phyloP scores from a whole-genome alignment of 164 flowering plant species.

The Piper betle region DNA sequence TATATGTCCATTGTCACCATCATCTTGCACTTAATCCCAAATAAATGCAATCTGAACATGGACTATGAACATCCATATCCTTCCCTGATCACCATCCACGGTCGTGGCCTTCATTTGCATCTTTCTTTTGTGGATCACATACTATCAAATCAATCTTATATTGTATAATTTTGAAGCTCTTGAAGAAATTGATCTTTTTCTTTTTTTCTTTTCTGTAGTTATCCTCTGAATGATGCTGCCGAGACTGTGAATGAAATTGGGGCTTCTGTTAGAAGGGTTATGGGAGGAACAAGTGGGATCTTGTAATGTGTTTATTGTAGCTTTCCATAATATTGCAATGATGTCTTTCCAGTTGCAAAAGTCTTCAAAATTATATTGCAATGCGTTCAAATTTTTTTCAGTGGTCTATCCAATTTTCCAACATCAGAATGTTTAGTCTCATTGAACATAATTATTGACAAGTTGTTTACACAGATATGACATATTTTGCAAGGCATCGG shows the following conservation, averaged over 20 bases:
- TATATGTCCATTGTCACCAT: no score
- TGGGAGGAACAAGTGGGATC: slow-evolving; percentile 99
- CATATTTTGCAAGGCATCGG: slow-evolving; percentile 81
- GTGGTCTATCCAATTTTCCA: no score
- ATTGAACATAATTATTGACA: not conserved
- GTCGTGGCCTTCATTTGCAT: no score
- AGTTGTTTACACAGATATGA: slow-evolving; percentile 38
- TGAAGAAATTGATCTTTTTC: not conserved
- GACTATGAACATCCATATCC: no score
- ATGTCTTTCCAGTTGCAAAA: not conserved
- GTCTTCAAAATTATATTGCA: not conserved
- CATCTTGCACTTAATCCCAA: no score
- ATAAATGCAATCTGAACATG: no score
- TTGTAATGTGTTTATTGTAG: slow-evolving; percentile 27
- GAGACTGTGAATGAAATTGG: slow-evolving; percentile 84
- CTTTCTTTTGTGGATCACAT: no score
- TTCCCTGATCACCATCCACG: no score
- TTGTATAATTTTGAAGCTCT: not conserved
- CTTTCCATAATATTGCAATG: not conserved
- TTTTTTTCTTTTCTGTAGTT: slow-evolving; percentile 34
- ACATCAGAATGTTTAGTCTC: not conserved
- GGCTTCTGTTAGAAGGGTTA: slow-evolving; percentile 64
- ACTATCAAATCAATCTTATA: no score
- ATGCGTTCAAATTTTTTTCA: not conserved
- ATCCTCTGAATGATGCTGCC: slow-evolving; percentile 88